These are phyloP conservation scores for Fragosphaeria purpurea DNA, from an alignment of 2,329 filamentous ascomycete genomes.

Conservation along the genomic window DNA sequence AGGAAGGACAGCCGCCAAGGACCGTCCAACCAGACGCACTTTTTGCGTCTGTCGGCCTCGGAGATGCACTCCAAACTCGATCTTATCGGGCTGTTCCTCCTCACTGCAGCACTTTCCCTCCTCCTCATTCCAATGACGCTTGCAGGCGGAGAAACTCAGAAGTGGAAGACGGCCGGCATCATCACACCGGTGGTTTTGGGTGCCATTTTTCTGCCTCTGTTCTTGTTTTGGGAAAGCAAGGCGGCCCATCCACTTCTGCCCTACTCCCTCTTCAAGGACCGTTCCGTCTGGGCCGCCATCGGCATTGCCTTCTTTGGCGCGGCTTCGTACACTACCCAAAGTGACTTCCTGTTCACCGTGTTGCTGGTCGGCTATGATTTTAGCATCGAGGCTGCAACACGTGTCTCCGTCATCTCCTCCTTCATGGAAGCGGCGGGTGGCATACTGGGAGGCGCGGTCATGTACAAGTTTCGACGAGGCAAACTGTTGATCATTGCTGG, in stretches of 20 bases:
- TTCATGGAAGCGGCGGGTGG: slow-evolving; percentile 49
- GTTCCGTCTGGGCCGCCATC: slow-evolving; percentile 53
- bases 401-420: slow-evolving; percentile 49
- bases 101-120: slow-evolving; percentile 36
- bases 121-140: slow-evolving; percentile 35
- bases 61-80: slow-evolving; percentile 25
- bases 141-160: slow-evolving; percentile 30
- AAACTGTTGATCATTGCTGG: slow-evolving; percentile 55
- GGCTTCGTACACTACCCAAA: slow-evolving; percentile 53
- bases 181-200: slow-evolving; percentile 36
- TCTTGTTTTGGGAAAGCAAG: slow-evolving; percentile 38
- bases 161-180: slow-evolving; percentile 29
- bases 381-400: slow-evolving; percentile 43
- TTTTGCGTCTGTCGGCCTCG: slow-evolving; percentile 28
- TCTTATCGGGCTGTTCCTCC: slow-evolving; percentile 32
- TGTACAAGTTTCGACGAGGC: slow-evolving; percentile 47
- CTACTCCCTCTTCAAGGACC: slow-evolving; percentile 51
- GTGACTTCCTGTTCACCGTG: slow-evolving; percentile 54
- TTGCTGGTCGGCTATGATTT: slow-evolving; percentile 53
- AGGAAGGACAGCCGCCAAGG: too few species aligned
- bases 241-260: slow-evolving; percentile 47
- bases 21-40: slow-evolving; percentile 27
- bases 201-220: slow-evolving; percentile 38
- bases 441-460: slow-evolving; percentile 43
- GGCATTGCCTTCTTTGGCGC: slow-evolving; percentile 48